Evolutionary conservation across 2,329 filamentous ascomycete species (phyloP).

Genomic region (Verticillium albo-atrum): DNA sequence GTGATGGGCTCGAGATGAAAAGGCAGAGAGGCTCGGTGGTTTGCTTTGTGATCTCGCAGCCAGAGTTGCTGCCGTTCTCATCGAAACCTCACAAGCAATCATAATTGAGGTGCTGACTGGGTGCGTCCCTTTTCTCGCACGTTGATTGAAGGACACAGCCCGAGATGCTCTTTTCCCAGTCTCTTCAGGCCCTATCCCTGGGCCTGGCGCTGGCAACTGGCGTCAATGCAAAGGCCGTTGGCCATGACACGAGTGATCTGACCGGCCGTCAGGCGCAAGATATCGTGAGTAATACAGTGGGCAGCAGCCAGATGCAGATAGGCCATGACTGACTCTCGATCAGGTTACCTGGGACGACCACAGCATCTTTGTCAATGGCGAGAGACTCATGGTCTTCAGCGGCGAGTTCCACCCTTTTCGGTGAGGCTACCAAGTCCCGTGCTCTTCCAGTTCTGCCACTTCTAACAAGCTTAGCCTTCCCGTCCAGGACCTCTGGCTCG

Average conservation of each 20-base stretch:
- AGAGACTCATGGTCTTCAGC: slow-evolving; percentile 67
- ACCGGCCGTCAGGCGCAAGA: slow-evolving; percentile 17
- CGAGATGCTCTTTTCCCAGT: slow-evolving; percentile 7
- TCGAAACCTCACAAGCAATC: too few relatives aligned
- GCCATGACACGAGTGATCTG: background rate
- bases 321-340: background rate
- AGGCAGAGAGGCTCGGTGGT: background rate
- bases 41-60: background rate
- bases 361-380: slow-evolving; percentile 65
- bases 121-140: background rate
- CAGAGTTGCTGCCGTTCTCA: too few relatives aligned
- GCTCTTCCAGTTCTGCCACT: background rate
- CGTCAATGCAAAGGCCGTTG: background rate
- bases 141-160: background rate
- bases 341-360: slow-evolving; percentile 66
- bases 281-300: slow-evolving; percentile 7
- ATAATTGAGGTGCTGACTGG: too few relatives aligned
- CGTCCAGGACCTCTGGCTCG: slow-evolving; percentile 50
- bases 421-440: background rate
- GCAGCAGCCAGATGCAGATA: background rate
- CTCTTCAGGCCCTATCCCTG: slow-evolving; percentile 4
- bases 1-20: background rate
- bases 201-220: slow-evolving; percentile 3
- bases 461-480: slow-evolving; percentile 21
- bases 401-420: slow-evolving; percentile 70